Evolutionary conservation across 352 stramenopile species (phyloP), one percentile per base, ranked within the genome.

Genomic region (Thalassiosira livingstoniorum): DNA sequence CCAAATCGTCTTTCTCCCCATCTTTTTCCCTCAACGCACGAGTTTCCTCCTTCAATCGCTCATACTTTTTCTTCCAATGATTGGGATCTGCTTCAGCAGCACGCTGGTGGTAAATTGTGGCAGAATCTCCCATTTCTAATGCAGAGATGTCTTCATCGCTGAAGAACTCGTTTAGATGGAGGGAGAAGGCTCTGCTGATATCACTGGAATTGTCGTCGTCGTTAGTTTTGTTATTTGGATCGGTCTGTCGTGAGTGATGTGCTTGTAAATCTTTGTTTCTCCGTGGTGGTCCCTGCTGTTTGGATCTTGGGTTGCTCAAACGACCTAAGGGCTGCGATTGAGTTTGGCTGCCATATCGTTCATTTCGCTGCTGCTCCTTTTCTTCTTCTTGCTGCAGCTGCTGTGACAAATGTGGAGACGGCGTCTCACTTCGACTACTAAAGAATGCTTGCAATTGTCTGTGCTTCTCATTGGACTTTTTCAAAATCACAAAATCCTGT

Each of bases 1-100:
- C 60, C 0, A 18, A 31, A n/a, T n/a, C n/a, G n/a, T n/a, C n/a
- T n/a, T n/a, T n/a, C n/a, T n/a, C n/a, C n/a, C n/a, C n/a, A n/a
- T n/a, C n/a, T n/a, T n/a, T n/a, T n/a, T n/a, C n/a, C n/a, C n/a
- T n/a, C n/a, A n/a, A n/a, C n/a, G n/a, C n/a, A n/a, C n/a, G 25
- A n/a, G 60, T 67, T 72, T 71, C 43, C 51, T 84, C 51, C 51
- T 73, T 71, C 32, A 84, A 37, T 29, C 35, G 34, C 25, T 84
- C 77, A 42, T 84, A 78, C 39, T 84, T 84, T 29, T 53, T 42
- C 55, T 84, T 78, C 77, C 67, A 84, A 65, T 84, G 77, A 75
- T 79, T 51, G 2, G 47, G 23, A 23, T 66, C 64, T 13, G 21
- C 63, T 21, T 29, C 51, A 27, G 32, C 32, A 15, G 53, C 64